A percentile compares a stretch with the other conserved stretches of the same genome.
phyloP scores from a whole-genome alignment of 176 grass and related monocot genomes.

The Panicum miliaceum region DNA sequence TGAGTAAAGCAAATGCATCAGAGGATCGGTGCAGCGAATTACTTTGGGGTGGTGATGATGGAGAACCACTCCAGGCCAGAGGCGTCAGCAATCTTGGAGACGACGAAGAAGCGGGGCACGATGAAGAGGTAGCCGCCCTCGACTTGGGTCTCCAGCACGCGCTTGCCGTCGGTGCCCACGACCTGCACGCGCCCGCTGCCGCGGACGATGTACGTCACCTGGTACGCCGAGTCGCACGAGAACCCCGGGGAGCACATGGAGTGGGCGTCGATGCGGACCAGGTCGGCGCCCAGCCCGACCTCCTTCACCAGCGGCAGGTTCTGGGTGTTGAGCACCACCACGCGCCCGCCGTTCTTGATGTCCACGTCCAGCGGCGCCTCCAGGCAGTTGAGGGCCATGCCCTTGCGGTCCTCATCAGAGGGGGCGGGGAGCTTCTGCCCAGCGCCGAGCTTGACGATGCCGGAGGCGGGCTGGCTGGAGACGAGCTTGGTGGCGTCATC shows the following conservation, averaged over 20 bases:
- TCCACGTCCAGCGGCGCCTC: constrained; percentile 81
- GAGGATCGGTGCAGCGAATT: not conserved
- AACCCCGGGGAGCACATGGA: constrained; percentile 96
- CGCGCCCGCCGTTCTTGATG: constrained; percentile 68
- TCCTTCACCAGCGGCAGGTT: constrained; percentile 78
- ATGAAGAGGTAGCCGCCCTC: constrained; percentile 74
- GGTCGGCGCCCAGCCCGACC: constrained; percentile 78
- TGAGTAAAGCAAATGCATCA: too few relatives aligned
- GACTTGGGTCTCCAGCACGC: constrained; percentile 61
- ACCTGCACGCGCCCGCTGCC: constrained; percentile 86
- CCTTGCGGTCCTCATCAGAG: constrained; percentile 38
- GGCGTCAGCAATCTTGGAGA: constrained; percentile 86
- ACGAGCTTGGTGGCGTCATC: constrained; percentile 63
- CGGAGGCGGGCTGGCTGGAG: constrained; percentile 42
- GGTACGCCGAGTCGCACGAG: constrained; percentile 88
- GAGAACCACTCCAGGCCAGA: constrained; percentile 93
- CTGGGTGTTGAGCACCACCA: constrained; percentile 82
- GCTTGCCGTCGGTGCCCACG: constrained; percentile 68
- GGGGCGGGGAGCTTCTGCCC: constrained; percentile 57
- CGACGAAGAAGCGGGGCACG: constrained; percentile 82
- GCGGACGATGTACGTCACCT: constrained; percentile 82
- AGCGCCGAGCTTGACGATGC: constrained; percentile 61
- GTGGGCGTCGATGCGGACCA: constrained; percentile 72
- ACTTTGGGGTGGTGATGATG: constrained; percentile 93
- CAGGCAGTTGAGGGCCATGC: constrained; percentile 76